Evolutionary conservation across 139 green algal genomes (phyloP).

Genomic region (Nannochloris sp.): DNA sequence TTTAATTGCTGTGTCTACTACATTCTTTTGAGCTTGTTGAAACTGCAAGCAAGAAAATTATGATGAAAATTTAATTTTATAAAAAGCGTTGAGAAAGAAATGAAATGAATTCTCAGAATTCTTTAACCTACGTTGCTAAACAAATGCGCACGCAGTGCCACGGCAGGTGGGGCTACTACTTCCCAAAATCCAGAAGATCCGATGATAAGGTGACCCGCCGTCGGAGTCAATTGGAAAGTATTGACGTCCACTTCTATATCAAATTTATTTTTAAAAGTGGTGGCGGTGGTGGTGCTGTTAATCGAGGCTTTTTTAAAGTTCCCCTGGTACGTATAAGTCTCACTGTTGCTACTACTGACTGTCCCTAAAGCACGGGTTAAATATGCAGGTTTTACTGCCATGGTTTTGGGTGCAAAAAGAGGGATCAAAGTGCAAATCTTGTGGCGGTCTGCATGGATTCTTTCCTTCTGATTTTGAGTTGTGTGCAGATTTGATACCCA

Average conservation of each 20-base stretch:
- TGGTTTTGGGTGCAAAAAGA: background rate
- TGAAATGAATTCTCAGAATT: background rate
- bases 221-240: background rate
- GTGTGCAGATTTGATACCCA: slow-evolving; percentile 9
- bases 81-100: background rate
- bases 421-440: background rate
- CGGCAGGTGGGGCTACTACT: background rate
- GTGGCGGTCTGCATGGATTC: too few species aligned
- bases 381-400: background rate
- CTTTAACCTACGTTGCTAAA: slow-evolving; percentile 5
- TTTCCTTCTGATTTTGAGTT: background rate
- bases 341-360: too few species aligned
- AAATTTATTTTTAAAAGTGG: too few species aligned
- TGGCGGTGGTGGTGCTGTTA: too few species aligned
- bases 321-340: too few species aligned
- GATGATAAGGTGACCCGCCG: slow-evolving; percentile 16
- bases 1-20: background rate
- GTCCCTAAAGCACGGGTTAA: too few species aligned
- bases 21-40: background rate
- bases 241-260: background rate
- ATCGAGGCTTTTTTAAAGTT: too few species aligned
- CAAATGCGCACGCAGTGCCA: slow-evolving; percentile 8
- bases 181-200: slow-evolving; percentile 4
- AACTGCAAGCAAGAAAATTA: slow-evolving; percentile 1
- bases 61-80: background rate